Conservation (phyloP, 306 rosid species). For the Mimosa pudica region DNA sequence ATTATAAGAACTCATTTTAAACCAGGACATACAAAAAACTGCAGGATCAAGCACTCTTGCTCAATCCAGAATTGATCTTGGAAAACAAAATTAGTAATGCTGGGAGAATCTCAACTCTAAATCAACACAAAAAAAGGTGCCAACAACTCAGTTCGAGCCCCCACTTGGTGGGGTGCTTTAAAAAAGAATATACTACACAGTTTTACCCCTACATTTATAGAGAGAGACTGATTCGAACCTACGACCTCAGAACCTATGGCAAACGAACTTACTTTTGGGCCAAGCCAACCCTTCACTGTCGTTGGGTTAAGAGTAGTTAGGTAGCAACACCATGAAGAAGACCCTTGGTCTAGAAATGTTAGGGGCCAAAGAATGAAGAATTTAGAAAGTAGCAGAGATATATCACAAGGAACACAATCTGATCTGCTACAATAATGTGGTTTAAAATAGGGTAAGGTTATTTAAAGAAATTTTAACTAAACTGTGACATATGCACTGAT, state of each 20-base stretch:
- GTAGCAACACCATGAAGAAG: conserved; percentile 5
- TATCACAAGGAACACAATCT: conserved; percentile 16
- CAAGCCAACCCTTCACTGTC: too few species aligned
- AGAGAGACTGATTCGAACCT: too few species aligned
- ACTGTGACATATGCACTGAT: conserved; percentile 1
- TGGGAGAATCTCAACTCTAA: neutral
- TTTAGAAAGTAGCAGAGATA: neutral
- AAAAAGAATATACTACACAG: too few species aligned
- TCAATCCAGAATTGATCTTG: neutral
- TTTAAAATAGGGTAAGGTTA: conserved; percentile 2
- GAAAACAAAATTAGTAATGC: neutral
- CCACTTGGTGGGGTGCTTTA: too few species aligned
- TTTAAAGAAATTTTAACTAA: neutral
- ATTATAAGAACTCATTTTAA: neutral
- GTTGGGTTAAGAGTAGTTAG: neutral
- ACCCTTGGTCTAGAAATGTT: neutral
- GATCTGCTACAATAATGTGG: neutral
- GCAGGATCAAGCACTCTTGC: neutral
- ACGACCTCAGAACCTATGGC: too few species aligned
- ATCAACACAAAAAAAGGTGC: too few species aligned
- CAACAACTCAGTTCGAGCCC: too few species aligned
- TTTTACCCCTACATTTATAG: too few species aligned
- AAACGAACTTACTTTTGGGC: too few species aligned
- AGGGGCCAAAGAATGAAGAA: neutral
- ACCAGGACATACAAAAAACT: neutral